phyloP scores from a whole-genome alignment of 1,284 basidiomycete species.

The Trichosporon asahii region DNA sequence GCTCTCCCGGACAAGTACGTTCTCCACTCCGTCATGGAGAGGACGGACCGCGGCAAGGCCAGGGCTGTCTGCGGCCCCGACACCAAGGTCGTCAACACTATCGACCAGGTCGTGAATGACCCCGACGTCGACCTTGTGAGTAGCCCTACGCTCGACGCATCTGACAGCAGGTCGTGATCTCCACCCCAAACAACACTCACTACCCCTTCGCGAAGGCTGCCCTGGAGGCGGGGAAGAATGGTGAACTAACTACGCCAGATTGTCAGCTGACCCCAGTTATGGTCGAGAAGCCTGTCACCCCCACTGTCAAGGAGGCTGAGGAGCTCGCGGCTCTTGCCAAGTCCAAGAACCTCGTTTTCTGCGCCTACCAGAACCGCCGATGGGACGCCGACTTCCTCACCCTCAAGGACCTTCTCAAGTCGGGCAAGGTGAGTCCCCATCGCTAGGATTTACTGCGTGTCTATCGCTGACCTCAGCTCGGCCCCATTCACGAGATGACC shows the following conservation, averaged over 20 bases:
- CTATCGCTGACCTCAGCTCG: constrained; percentile 35
- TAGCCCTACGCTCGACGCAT: too few relatives aligned
- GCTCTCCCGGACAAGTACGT: constrained; percentile 69
- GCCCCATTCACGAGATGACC: constrained; percentile 36
- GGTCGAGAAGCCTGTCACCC: constrained; percentile 78
- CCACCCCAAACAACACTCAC: constrained; percentile 77
- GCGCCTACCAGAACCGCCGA: constrained; percentile 66
- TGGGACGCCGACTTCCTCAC: constrained; percentile 66
- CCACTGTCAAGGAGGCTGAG: constrained; percentile 63
- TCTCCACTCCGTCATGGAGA: constrained; percentile 62
- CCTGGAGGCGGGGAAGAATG: constrained; percentile 72
- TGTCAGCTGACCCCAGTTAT: constrained; percentile 52
- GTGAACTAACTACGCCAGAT: constrained; percentile 47
- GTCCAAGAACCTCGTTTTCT: constrained; percentile 64
- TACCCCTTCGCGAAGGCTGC: constrained; percentile 58
- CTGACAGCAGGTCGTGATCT: constrained; percentile 57
- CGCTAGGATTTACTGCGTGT: too few relatives aligned
- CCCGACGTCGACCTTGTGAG: constrained; percentile 50
- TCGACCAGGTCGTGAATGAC: constrained; percentile 50
- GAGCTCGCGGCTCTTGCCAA: constrained; percentile 67
- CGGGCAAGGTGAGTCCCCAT: constrained; percentile 56
- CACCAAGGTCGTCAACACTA: constrained; percentile 47
- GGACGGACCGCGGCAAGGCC: constrained; percentile 34
- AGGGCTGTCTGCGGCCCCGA: constrained; percentile 33
- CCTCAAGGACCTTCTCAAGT: constrained; percentile 62